Percentiles rank a stretch among this genome's conserved stretches.
phyloP scores from a whole-genome alignment of 176 grass and related monocot genomes.

The Aegilops longissima region DNA sequence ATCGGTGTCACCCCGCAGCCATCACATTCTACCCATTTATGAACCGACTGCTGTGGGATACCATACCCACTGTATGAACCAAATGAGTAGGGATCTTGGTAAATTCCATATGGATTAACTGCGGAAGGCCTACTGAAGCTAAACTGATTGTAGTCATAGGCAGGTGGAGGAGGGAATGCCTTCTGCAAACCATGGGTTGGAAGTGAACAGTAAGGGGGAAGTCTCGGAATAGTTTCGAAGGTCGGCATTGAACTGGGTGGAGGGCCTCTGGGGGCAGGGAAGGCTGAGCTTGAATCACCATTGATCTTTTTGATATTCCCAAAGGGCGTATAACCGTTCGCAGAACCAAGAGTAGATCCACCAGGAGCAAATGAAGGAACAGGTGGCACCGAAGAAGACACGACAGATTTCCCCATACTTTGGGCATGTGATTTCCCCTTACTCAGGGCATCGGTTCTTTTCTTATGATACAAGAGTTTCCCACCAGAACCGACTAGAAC shows the following conservation, averaged over 20 bases:
- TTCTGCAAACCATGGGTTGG: not conserved
- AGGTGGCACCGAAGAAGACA: slow-evolving; percentile 2
- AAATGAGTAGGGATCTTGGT: not conserved
- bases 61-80: slow-evolving; percentile 18
- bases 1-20: slow-evolving; percentile 63
- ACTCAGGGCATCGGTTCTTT: slow-evolving; percentile 18
- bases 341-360: not conserved
- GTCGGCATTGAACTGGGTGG: not conserved
- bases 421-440: slow-evolving; percentile 27
- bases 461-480: slow-evolving; percentile 18
- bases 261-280: not conserved
- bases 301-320: not conserved
- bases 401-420: slow-evolving; percentile 38
- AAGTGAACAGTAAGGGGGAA: not conserved
- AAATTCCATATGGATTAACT: not conserved
- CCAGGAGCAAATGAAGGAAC: slow-evolving; percentile 12
- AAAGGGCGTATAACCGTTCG: not conserved
- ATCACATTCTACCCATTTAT: slow-evolving; percentile 63
- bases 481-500: slow-evolving; percentile 29
- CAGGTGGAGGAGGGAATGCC: not conserved
- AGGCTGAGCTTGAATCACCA: not conserved
- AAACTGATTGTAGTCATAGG: not conserved
- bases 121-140: not conserved
- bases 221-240: not conserved
- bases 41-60: not conserved